phyloP scores from a whole-genome alignment of 2,329 filamentous ascomycete genomes.

The Exophiala sp. region DNA sequence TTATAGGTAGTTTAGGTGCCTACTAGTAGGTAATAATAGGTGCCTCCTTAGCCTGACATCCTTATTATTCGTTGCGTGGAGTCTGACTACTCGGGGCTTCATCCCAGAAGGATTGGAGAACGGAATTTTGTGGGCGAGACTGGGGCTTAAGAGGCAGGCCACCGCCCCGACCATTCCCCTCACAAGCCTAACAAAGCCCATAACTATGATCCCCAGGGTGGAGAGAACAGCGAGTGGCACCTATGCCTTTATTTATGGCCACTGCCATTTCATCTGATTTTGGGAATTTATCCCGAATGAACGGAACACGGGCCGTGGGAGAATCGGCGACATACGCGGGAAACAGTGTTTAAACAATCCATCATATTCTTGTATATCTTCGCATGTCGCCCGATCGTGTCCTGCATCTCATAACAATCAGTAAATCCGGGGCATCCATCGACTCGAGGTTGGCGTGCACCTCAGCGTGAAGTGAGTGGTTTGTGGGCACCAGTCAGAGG shows the following conservation, averaged over 20 bases:
- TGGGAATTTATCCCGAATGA: constrained; percentile 3
- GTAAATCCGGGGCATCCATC: too few species aligned
- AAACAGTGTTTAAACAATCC: too few species aligned
- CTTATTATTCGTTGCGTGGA: not conserved
- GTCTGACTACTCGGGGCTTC: not conserved
- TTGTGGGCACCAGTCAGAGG: constrained; percentile 24
- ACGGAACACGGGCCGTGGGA: not conserved
- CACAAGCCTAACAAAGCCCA: not conserved
- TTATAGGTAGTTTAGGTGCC: too few species aligned
- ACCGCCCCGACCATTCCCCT: not conserved
- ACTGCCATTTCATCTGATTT: not conserved
- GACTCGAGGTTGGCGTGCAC: too few species aligned
- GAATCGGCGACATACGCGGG: too few species aligned
- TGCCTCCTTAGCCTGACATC: too few species aligned
- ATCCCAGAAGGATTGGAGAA: not conserved
- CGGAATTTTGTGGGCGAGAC: not conserved
- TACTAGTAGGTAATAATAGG: too few species aligned
- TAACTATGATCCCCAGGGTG: not conserved
- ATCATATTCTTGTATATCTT: too few species aligned
- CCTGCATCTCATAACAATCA: too few species aligned
- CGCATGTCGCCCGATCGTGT: too few species aligned
- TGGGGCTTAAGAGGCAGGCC: not conserved
- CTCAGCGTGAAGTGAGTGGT: not conserved
- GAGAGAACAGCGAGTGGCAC: constrained; percentile 8
- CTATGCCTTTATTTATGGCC: not conserved